A percentile compares a stretch with the other conserved stretches of the same genome.
Evolutionary conservation across 2,329 filamentous ascomycete genomes (phyloP).

Genomic region (Westerdykella aurantiaca): DNA sequence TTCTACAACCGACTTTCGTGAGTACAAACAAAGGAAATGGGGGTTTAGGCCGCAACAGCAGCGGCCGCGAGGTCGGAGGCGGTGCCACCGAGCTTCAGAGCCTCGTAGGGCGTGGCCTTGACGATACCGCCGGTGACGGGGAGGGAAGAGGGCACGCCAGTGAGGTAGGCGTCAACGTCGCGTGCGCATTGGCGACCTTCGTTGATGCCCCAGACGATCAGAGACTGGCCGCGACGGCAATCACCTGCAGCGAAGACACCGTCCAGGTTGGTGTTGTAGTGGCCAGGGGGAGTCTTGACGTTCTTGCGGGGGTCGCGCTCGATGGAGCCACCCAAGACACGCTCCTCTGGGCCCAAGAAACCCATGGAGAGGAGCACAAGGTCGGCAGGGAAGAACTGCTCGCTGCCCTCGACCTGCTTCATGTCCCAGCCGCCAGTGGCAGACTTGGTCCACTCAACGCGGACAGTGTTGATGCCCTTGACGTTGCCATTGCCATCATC

Average conservation of each 20-base stretch:
- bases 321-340: constrained; percentile 77
- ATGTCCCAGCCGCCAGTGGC: constrained; percentile 92
- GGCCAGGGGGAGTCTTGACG: constrained; percentile 83
- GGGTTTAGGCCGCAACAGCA: no score
- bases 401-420: constrained; percentile 90
- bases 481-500: constrained; percentile 82
- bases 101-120: constrained; percentile 71
- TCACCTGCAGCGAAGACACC: constrained; percentile 93
- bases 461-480: constrained; percentile 92
- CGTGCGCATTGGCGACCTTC: constrained; percentile 89
- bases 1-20: no score
- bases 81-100: constrained; percentile 46
- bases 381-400: constrained; percentile 95
- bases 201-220: constrained; percentile 98
- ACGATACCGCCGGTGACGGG: constrained; percentile 91
- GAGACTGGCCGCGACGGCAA: constrained; percentile 86
- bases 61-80: constrained; percentile 20
- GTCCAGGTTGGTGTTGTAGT: constrained; percentile 81
- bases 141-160: constrained; percentile 65
- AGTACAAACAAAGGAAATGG: no score
- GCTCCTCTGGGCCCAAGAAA: constrained; percentile 89
- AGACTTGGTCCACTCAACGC: constrained; percentile 93
- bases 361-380: constrained; percentile 94
- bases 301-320: constrained; percentile 93
- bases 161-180: constrained; percentile 84